Base-by-base conservation (phyloP, 2,329 filamentous ascomycete genomes). In the Sporothrix euskadiensis region DNA sequence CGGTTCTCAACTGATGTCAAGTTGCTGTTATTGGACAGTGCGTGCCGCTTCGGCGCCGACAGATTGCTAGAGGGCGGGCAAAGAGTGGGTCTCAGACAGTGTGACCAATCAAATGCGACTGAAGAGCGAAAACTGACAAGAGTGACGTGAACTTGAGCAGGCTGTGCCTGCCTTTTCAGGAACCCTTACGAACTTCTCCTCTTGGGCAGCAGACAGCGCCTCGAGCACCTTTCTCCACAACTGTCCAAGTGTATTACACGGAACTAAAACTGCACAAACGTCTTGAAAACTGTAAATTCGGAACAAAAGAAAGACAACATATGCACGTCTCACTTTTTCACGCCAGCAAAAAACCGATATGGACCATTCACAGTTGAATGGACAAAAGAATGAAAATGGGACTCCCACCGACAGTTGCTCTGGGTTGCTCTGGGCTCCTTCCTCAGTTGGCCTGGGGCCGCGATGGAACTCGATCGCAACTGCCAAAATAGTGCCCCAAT, bases 21-120 rank as follows among this genome's bases (percentile, higher is more conserved):
- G 61, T 14, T 26, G n/a, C 44, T 47, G 10, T 35, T 8, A 56
- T 56, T 57, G 68, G 56, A 66, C 70, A 54, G 32, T 57, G 68
- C 41, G 61, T 71, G 72, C 73, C 69, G 69, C 69, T 71, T 73
- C 73, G 73, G 73, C 69, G 61, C 39, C 52, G 52, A 39, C 61
- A 65, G n/a, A 69, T 47, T 22, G 69, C 54, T 32, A 59, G 32
- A 68, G 19, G 35, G 69, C 39, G 72, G 69, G 39, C 10, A 26
- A 19, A 71, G 68, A 74, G 73, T 41, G 73, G 73, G 54, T 16
- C 61, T n/a, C 5, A 0, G 1, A 10, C 22, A 12, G 0, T 49
- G 3, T 30, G 22, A 26, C 69, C 72, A 73, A 71, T 73, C 68
- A 71, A 35, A 26, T 2, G 14, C 22, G 7, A 32, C 22, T 63